Evolutionary conservation across 2,329 filamentous ascomycete species (phyloP).

Genomic region (Pseudomassariella vexata): DNA sequence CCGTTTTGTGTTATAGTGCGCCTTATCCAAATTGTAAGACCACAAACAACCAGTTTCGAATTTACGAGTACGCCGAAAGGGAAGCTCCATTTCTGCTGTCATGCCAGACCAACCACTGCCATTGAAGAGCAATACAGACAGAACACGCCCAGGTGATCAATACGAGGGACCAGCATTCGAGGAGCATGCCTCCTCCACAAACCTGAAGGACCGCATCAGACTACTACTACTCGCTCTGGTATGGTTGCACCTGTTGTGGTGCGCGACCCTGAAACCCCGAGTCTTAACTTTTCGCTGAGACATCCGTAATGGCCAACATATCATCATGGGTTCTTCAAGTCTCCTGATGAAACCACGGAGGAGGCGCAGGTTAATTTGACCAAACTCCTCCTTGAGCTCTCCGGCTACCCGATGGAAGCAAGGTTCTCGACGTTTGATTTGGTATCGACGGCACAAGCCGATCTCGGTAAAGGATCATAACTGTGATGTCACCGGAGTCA

Average conservation of each 20-base stretch:
- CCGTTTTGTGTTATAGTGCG: too few relatives aligned
- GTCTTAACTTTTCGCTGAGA: too few relatives aligned
- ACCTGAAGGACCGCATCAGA: slow-evolving; percentile 51
- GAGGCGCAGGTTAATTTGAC: slow-evolving; percentile 53
- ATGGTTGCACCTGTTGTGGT: too few relatives aligned
- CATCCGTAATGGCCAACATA: slow-evolving; percentile 61
- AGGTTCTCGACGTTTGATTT: slow-evolving; percentile 56
- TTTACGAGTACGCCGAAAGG: too few relatives aligned
- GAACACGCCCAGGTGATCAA: slow-evolving; percentile 21
- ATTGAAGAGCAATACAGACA: too few relatives aligned
- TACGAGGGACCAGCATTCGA: slow-evolving; percentile 21
- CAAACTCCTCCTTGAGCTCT: slow-evolving; percentile 45
- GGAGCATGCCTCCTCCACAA: slow-evolving; percentile 16
- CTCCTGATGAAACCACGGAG: slow-evolving; percentile 48
- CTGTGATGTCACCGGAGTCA: slow-evolving; percentile 52
- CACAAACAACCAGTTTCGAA: too few relatives aligned
- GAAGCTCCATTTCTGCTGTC: slow-evolving; percentile 7
- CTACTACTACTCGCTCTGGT: slow-evolving; percentile 58
- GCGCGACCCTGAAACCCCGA: too few relatives aligned
- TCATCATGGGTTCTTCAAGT: slow-evolving; percentile 57
- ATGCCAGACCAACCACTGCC: slow-evolving; percentile 3
- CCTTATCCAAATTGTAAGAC: too few relatives aligned
- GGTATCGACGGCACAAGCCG: slow-evolving; percentile 55
- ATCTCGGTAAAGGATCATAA: slow-evolving; percentile 42
- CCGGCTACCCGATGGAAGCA: slow-evolving; percentile 27